Conservation (phyloP, 805 yeast species). For the Vanderwaltozyma verrucispora region DNA sequence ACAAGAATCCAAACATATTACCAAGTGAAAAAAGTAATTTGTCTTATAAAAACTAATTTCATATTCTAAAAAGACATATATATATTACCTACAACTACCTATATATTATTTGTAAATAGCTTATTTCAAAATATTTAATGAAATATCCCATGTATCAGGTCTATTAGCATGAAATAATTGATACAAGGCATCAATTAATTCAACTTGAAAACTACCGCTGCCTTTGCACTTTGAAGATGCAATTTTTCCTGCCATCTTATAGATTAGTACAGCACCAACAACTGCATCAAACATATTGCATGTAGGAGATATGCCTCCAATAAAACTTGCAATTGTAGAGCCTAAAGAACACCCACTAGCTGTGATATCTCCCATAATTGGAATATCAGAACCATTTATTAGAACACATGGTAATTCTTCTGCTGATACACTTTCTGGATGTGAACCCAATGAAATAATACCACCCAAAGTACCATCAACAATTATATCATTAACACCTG, state of each 20-base stretch:
- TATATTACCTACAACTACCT: too few species aligned
- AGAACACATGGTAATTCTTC: slow-evolving; percentile 23
- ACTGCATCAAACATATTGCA: slow-evolving; percentile 36
- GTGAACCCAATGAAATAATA: slow-evolving; percentile 8
- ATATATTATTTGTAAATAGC: slow-evolving; percentile 6
- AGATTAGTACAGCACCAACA: slow-evolving; percentile 43
- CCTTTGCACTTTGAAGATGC: slow-evolving; percentile 38
- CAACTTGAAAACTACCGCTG: slow-evolving; percentile 24
- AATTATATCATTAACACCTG: slow-evolving; percentile 50
- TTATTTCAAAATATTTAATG: slow-evolving; percentile 4
- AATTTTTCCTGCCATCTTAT: slow-evolving; percentile 49
- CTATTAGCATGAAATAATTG: slow-evolving; percentile 15
- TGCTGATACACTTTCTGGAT: slow-evolving; percentile 9
- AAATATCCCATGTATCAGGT: slow-evolving; percentile 21
- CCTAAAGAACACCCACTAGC: slow-evolving; percentile 84
- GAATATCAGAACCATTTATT: slow-evolving; percentile 46
- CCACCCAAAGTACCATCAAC: slow-evolving; percentile 35
- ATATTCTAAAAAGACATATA: too few species aligned
- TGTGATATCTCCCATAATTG: slow-evolving; percentile 56
- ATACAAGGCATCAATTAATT: slow-evolving; percentile 23
- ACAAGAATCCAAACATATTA: slow-evolving; percentile 32
- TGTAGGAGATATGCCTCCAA: slow-evolving; percentile 35
- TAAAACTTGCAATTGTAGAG: slow-evolving; percentile 50
- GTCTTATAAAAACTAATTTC: slow-evolving; percentile 35
- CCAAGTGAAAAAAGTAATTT: slow-evolving; percentile 52